Percentiles rank a stretch among this genome's conserved stretches.
Conservation (phyloP, 371 early-diverging fungal species). For the Batrachochytrium dendrobatidis region DNA sequence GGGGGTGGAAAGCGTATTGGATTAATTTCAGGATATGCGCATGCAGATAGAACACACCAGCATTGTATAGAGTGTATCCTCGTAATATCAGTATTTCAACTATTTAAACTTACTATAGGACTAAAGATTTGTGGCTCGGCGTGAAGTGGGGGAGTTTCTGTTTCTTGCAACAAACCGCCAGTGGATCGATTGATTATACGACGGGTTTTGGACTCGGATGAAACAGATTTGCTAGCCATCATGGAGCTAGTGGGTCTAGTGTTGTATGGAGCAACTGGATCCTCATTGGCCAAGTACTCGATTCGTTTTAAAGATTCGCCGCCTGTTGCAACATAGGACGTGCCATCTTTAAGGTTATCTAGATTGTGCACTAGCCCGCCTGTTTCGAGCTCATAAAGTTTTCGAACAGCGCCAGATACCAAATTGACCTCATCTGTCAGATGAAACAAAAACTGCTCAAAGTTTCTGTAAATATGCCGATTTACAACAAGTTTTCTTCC, state of each 20-base stretch:
- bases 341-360: constrained; percentile 26
- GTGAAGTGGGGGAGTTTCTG: background rate
- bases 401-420: constrained; percentile 31
- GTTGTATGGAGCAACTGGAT: background rate
- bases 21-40: too few relatives aligned
- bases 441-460: constrained; percentile 36
- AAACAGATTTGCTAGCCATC: too few relatives aligned
- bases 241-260: background rate
- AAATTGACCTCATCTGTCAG: constrained; percentile 31
- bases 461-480: constrained; percentile 30
- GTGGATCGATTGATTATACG: constrained; percentile 10
- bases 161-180: constrained; percentile 11
- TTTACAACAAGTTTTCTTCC: constrained; percentile 34
- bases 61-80: too few relatives aligned
- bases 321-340: constrained; percentile 31
- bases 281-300: constrained; percentile 14
- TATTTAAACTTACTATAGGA: constrained; percentile 18
- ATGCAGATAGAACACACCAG: too few relatives aligned
- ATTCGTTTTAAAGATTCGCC: constrained; percentile 31
- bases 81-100: background rate
- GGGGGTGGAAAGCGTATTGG: background rate
- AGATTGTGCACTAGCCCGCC: constrained; percentile 24
- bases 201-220: background rate
- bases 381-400: constrained; percentile 27
- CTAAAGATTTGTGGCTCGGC: constrained; percentile 23